Evolutionary conservation across 1,139 yeast genomes (phyloP), one percentile per base, ranked within the genome.

Genomic region (Casaregolazyma lundiana): DNA sequence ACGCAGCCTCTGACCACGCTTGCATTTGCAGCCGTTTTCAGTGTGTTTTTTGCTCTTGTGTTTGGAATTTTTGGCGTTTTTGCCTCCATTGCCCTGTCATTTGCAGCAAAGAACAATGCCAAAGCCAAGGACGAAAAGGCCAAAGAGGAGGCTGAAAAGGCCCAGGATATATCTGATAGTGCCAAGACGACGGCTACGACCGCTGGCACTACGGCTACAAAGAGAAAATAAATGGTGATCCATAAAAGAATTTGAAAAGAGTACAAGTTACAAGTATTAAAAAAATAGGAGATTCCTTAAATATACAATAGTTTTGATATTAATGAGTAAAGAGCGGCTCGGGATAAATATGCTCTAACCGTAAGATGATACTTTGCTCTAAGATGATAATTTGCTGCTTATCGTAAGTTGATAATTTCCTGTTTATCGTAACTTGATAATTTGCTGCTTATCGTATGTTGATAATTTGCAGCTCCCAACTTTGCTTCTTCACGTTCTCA

Each of bases 1-100:
- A 52, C 58, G 50, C 67, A 59, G 54, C 73, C 73, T 11, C 52
- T 60, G 24, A 60, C 62, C 6, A 65, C 69, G 4, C 50, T 61
- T 32, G 52, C 54, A 3, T 53, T 63, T 29, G 61, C 58, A 8
- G 43, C 57, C 13, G 54, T 56, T 15, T 41, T 52, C 21, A 36
- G 55, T 21, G 22, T 55, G 15, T 51, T 57, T 16, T 45, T 54
- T 36, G 50, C 61, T 19, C 48, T 61, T 22, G 49, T 58, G 13
- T 50, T 63, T 32, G 66, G 67, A 13, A 9, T 63, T 30, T 38
- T 61, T 32, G 56, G 56, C 38, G 56, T 52, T 35, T 8, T 60
- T 17, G 50, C 56, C 19, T 50, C 50, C 32, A 42, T 55, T 4
- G 43, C 54, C 36, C 49, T 52, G 43, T 47, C 47, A 39, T 45